These are phyloP conservation scores for Amanita jacksonii DNA, from an alignment of 768 basidiomycete genomes.

Conservation along the genomic window DNA sequence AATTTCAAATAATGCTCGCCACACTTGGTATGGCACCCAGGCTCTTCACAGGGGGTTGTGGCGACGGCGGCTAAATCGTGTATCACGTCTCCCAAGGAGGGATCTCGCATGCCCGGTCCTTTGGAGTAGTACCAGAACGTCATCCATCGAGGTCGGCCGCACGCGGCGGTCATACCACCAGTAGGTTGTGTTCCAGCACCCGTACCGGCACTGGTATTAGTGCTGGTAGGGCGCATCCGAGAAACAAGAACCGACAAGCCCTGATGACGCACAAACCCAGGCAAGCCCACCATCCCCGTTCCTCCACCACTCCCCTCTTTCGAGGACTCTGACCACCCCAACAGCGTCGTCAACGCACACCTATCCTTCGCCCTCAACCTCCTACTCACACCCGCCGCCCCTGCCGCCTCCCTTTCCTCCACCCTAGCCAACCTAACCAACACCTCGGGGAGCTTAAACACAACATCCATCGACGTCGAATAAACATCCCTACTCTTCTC, in stretches of 20 bases:
- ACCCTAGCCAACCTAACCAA: slow-evolving; percentile 40
- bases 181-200: slow-evolving; percentile 3
- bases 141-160: slow-evolving; percentile 38
- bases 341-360: slow-evolving; percentile 38
- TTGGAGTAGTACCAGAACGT: slow-evolving; percentile 41
- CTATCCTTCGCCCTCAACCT: too few species aligned
- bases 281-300: slow-evolving; percentile 37
- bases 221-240: slow-evolving; percentile 23
- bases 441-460: slow-evolving; percentile 36
- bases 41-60: slow-evolving; percentile 26
- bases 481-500: slow-evolving; percentile 29
- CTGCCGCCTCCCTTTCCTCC: slow-evolving; percentile 30
- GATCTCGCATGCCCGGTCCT: slow-evolving; percentile 20
- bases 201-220: not conserved
- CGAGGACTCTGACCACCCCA: slow-evolving; percentile 43
- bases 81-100: slow-evolving; percentile 35
- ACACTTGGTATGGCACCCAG: slow-evolving; percentile 23
- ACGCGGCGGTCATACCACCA: slow-evolving; percentile 26
- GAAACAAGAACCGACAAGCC: slow-evolving; percentile 42
- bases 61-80: slow-evolving; percentile 20
- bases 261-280: slow-evolving; percentile 52
- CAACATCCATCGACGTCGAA: slow-evolving; percentile 45
- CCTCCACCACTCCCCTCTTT: slow-evolving; percentile 25
- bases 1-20: slow-evolving; percentile 38
- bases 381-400: slow-evolving; percentile 39